A percentile compares a stretch with the other conserved stretches of the same genome.
These are phyloP conservation scores for Aspergillus avenaceus DNA, from an alignment of 495 filamentous ascomycete species.

Conservation along the genomic window DNA sequence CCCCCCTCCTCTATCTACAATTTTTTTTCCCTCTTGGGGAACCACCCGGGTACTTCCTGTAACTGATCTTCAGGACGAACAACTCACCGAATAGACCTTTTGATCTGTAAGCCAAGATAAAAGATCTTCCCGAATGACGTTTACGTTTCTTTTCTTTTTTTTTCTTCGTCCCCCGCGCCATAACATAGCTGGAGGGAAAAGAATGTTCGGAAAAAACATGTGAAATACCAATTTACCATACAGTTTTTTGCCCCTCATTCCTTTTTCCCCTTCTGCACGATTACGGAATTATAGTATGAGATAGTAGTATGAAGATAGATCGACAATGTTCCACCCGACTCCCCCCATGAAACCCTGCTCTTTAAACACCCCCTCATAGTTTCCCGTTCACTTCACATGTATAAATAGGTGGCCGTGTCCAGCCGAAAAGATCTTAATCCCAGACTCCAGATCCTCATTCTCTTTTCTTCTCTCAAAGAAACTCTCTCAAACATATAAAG, in stretches of 20 bases:
- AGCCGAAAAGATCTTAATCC: constrained; percentile 7
- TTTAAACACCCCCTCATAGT: constrained; percentile 19
- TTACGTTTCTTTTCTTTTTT: too few species aligned
- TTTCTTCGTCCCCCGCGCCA: too few species aligned
- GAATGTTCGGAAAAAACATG: constrained; percentile 17
- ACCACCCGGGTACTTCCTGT: background rate
- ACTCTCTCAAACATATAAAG: background rate
- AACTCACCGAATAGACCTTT: constrained; percentile 6
- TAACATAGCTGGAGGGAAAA: constrained; percentile 5
- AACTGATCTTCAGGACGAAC: background rate
- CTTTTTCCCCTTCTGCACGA: too few species aligned
- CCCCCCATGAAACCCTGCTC: constrained; percentile 23
- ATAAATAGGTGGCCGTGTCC: constrained; percentile 33
- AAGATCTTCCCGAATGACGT: constrained; percentile 18
- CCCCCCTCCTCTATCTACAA: too few species aligned
- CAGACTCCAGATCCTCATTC: constrained; percentile 1
- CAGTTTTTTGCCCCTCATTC: too few species aligned
- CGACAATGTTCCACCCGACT: constrained; percentile 25
- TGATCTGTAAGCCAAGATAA: too few species aligned
- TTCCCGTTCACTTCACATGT: constrained; percentile 16
- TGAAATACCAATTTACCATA: too few species aligned
- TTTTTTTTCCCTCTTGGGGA: too few species aligned
- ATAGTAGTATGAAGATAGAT: constrained; percentile 24
- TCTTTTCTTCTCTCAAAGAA: constrained; percentile 2
- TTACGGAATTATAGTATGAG: too few species aligned